Evolutionary conservation across 140 eudicot genomes (phyloP), one percentile per base, ranked within the genome.

Genomic region (Stevia rebaudiana): DNA sequence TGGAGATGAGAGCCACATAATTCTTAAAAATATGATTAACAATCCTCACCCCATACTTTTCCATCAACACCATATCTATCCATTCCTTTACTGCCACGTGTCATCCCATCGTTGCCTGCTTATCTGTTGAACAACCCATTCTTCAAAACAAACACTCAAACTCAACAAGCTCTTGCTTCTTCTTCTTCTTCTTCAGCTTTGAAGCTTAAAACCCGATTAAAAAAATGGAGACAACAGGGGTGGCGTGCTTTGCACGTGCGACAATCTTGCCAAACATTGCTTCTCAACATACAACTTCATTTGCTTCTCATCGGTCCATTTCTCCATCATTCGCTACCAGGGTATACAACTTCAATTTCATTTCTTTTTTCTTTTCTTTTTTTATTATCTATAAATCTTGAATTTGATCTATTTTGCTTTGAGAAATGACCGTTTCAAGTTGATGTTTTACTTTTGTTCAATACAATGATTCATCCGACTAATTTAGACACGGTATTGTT

Each of bases 221-320:
- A 75, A 60, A 48, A 57, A 90, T 90, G 97, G 95, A 87, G 82
- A 83, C 92, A 37, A 83, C 92, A 37, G 72, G 89, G 13, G 84
- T 92, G 17, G 81, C 95, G 35, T 80, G 89, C 78, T 84, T 71
- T 69, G 86, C 96, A 48, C 86, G 87, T 72, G 95, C 78, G 33
- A 64, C 94, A 25, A 64, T 88, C 63, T 74, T 82, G 40, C 86
- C 92, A 10, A 79, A 76, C 64, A 84, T 74, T 63, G 76, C 98
- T 72, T 76, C 95, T 42, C 91, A 84, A 65, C 86, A 87, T 61
- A 68, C 82, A 30, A 82, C 95, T 39, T 68, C 94, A 33, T 74
- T 87, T 12, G 81, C 84, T 17, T 70, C 95, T 33, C 81, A 90
- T 12, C 72, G 92, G 11, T 35, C 84, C 37, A 61, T 76, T 61